These are phyloP conservation scores for Sinapis alba DNA, from an alignment of 441 rosid species.

Conservation along the genomic window DNA sequence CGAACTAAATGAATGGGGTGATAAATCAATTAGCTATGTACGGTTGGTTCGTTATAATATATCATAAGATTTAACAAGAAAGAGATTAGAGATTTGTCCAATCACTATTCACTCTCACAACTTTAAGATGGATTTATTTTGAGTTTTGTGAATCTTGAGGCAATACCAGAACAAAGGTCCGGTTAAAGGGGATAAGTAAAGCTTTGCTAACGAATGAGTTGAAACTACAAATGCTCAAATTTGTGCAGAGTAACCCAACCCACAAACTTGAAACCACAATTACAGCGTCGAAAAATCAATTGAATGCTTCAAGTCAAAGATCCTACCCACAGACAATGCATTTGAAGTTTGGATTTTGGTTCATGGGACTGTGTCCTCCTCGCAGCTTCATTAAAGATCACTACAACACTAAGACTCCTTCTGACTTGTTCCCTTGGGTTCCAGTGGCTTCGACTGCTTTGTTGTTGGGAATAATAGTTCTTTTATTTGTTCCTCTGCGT, in stretches of 20 bases:
- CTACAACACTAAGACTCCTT: constrained; percentile 42
- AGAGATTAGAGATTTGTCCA: no score
- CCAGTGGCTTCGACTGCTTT: constrained; percentile 37
- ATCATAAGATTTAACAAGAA: no score
- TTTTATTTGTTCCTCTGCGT: constrained; percentile 79
- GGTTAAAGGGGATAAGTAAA: not conserved
- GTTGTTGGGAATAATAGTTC: constrained; percentile 61
- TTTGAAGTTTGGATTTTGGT: constrained; percentile 18
- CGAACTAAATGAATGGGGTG: no score
- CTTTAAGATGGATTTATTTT: not conserved
- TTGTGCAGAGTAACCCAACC: constrained; percentile 15
- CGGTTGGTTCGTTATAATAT: no score
- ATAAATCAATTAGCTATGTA: no score
- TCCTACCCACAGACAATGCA: constrained; percentile 12
- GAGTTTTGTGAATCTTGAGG: not conserved
- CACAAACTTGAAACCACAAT: constrained; percentile 23
- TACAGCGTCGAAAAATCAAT: constrained; percentile 26
- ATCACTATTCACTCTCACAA: no score
- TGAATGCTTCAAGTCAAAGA: constrained; percentile 15
- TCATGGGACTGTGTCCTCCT: constrained; percentile 18
- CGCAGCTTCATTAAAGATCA: not conserved
- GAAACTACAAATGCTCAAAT: constrained; percentile 22
- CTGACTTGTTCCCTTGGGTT: constrained; percentile 50
- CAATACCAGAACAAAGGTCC: not conserved
- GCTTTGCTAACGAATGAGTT: constrained; percentile 25